These are phyloP conservation scores for Penicillium sp. DNA, from an alignment of 2,329 filamentous ascomycete species.

Conservation along the genomic window DNA sequence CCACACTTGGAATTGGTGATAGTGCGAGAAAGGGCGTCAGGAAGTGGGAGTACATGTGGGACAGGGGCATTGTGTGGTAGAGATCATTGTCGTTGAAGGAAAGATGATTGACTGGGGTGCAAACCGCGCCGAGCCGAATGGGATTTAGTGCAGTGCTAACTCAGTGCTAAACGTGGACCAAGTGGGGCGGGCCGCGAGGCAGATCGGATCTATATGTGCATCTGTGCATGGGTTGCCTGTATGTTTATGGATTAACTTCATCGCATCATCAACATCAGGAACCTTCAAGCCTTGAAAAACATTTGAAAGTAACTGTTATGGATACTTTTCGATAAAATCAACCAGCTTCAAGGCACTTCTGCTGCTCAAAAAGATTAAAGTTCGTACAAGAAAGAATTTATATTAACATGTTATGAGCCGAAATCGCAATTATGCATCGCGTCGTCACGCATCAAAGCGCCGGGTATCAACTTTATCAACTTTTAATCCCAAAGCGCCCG, in stretches of 20 bases:
- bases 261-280: no score
- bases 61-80: not conserved
- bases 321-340: no score
- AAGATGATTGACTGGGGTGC: not conserved
- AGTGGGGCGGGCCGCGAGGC: not conserved
- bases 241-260: no score
- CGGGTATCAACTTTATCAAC: slow-evolving; percentile 14
- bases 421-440: not conserved
- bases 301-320: no score
- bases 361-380: not conserved
- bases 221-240: no score
- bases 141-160: not conserved
- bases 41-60: not conserved
- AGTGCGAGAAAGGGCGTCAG: not conserved
- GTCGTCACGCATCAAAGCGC: slow-evolving; percentile 7
- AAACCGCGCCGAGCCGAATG: not conserved
- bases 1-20: not conserved
- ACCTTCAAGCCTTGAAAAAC: no score
- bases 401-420: not conserved
- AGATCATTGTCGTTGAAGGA: not conserved
- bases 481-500: not conserved
- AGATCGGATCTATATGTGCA: not conserved
- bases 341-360: no score
- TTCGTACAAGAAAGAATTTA: not conserved
- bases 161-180: not conserved